Evolutionary conservation across 129 eudicot species (phyloP).

Genomic region (Pittosporum tobira): DNA sequence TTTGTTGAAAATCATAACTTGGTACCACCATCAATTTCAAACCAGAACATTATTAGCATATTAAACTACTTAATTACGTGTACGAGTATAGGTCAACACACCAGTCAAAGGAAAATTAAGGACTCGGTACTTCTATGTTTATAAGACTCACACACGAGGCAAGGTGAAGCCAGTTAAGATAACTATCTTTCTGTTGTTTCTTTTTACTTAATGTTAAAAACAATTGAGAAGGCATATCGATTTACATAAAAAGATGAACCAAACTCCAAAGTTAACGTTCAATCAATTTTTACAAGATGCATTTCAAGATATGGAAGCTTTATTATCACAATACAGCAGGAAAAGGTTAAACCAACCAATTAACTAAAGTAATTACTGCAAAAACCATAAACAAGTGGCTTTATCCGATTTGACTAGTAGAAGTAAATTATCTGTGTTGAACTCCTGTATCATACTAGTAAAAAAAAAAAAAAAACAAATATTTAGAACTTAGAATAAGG

Average conservation of each 20-base stretch:
- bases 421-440: neutral
- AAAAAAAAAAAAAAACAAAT: neutral
- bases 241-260: too few relatives aligned
- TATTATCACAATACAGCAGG: neutral
- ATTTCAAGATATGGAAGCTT: neutral
- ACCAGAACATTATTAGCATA: neutral
- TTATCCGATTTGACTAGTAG: neutral
- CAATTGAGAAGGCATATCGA: neutral
- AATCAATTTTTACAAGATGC: too few relatives aligned
- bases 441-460: neutral
- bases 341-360: neutral
- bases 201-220: too few relatives aligned
- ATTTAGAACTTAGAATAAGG: too few relatives aligned
- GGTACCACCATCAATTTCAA: too few relatives aligned
- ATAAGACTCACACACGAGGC: too few relatives aligned
- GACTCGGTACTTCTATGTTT: neutral
- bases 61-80: too few relatives aligned
- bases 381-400: neutral
- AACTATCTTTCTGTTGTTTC: too few relatives aligned
- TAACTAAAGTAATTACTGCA: too few relatives aligned
- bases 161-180: too few relatives aligned
- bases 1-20: neutral
- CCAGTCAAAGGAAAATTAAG: neutral
- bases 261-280: neutral
- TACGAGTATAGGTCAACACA: neutral